These are phyloP conservation scores for Ochromonas danica DNA, from an alignment of 108 stramenopile genomes.

Conservation along the genomic window DNA sequence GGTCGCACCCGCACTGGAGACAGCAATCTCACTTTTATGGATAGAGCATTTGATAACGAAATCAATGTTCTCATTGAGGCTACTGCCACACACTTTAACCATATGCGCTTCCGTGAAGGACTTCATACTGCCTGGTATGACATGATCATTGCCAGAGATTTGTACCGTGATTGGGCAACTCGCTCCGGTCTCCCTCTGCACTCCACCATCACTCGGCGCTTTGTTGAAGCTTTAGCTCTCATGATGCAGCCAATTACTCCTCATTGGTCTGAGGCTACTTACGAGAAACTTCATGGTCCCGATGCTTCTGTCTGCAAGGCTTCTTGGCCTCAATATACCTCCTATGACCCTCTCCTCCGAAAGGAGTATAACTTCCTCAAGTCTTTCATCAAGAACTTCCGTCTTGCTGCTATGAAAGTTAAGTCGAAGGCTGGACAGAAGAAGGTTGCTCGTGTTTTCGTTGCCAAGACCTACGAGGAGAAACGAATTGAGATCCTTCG, in stretches of 20 bases:
- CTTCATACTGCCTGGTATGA: slow-evolving; percentile 86
- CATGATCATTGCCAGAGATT: slow-evolving; percentile 78
- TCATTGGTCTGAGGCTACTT: slow-evolving; percentile 74
- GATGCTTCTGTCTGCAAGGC: slow-evolving; percentile 69
- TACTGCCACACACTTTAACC: slow-evolving; percentile 36
- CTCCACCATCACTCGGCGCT: slow-evolving; percentile 57
- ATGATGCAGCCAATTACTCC: slow-evolving; percentile 83
- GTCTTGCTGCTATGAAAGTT: slow-evolving; percentile 67
- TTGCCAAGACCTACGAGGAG: slow-evolving; percentile 74
- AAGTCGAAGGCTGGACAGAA: slow-evolving; percentile 68
- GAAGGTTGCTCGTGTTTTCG: slow-evolving; percentile 60
- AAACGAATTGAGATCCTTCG: slow-evolving; percentile 77
- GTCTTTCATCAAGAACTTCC: slow-evolving; percentile 69
- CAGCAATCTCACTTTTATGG: slow-evolving; percentile 49
- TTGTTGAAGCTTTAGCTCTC: slow-evolving; percentile 41
- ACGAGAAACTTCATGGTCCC: slow-evolving; percentile 43
- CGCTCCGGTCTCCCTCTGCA: slow-evolving; percentile 80
- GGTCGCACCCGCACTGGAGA: not conserved
- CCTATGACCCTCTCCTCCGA: slow-evolving; percentile 76
- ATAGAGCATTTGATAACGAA: slow-evolving; percentile 77
- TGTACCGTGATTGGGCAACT: slow-evolving; percentile 85
- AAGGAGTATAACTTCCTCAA: slow-evolving; percentile 76
- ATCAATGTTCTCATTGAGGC: slow-evolving; percentile 73
- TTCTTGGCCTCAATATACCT: slow-evolving; percentile 72
- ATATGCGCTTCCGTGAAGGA: slow-evolving; percentile 72